These are phyloP conservation scores for Areca catechu DNA, from an alignment of 176 grass and related monocot species.

Conservation along the genomic window DNA sequence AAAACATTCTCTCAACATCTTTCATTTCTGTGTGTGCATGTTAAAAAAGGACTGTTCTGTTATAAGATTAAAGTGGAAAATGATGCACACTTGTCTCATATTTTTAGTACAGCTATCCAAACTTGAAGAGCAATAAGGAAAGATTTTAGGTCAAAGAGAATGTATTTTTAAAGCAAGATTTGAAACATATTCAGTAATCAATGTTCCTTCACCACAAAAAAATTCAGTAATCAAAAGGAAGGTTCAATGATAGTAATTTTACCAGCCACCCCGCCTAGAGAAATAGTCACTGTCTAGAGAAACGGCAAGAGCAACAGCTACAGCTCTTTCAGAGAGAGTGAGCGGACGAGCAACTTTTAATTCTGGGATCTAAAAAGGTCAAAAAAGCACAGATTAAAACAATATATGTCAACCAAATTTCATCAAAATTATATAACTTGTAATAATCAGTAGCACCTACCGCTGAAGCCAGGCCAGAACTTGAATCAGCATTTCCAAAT, in stretches of 20 bases:
- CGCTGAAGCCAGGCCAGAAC: conserved; percentile 17
- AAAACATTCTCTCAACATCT: no score
- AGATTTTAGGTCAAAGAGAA: no score
- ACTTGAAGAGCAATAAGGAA: no score
- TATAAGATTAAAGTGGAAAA: no score
- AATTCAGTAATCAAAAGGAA: neutral
- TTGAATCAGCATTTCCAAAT: conserved; percentile 54
- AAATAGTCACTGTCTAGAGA: conserved; percentile 89
- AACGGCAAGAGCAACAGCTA: conserved; percentile 75
- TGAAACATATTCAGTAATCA: neutral
- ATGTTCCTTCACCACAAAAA: neutral
- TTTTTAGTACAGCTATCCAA: no score
- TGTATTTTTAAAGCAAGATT: neutral
- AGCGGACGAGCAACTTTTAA: conserved; percentile 55
- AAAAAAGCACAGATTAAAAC: neutral
- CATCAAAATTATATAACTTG: neutral
- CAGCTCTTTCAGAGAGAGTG: conserved; percentile 71
- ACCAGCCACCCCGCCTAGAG: conserved; percentile 79
- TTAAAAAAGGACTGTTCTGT: no score
- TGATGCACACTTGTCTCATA: no score
- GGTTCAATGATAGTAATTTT: conserved; percentile 9
- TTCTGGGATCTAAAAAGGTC: conserved; percentile 45
- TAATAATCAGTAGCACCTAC: conserved; percentile 28
- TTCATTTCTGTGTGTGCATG: no score
- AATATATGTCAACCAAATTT: neutral